Base-by-base conservation (phyloP, 2,329 filamentous ascomycete genomes). In the Whalleya microplaca region DNA sequence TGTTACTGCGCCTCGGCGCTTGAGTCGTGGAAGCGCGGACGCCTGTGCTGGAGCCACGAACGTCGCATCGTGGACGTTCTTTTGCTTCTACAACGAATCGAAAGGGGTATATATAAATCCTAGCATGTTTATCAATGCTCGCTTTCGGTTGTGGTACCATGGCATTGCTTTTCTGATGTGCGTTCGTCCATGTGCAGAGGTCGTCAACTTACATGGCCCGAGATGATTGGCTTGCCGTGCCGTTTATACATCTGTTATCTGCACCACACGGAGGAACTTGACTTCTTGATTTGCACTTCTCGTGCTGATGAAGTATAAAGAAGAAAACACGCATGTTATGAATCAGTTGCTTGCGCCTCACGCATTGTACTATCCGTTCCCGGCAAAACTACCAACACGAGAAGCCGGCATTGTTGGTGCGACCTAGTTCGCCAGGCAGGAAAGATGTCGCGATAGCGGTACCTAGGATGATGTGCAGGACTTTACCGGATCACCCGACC, bases 191-290 rank as follows among this genome's bases (percentile, higher is more conserved):
- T 46, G 52, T 60, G 57, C 52, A 60, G 48, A 53, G 45, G 48
- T 16, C 14, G 32, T 52, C 43, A 37, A 60, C 44, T 54, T 61
- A 63, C 60, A 61, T 63, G 60, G 58, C 60, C 16, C 20, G n/a
- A 45, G 20, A 44, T 55, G 52, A 63, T 63, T 63, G 60, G 60
- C 40, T 27, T 49, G 42, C 41, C 23, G 21, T 48, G 47, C 49
- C 46, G 53, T 55, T 23, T 55, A 54, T 47, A 59, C n/a, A 51
- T 14, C 48, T 48, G 50, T n/a, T 50, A 49, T 50, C 23, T 47
- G 51, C 50, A 29, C n/a, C 40, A 55, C 23, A 49, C 42, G 48
- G 18, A 44, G 42, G 16, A 32, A 45, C 50, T 45, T 48, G 16
- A 48, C 40, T 45, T 16, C 29, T 51, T 41, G 45, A 46, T 51